Evolutionary conservation across 2,329 filamentous ascomycete species (phyloP).

Genomic region (Gaeumannomyces tritici): DNA sequence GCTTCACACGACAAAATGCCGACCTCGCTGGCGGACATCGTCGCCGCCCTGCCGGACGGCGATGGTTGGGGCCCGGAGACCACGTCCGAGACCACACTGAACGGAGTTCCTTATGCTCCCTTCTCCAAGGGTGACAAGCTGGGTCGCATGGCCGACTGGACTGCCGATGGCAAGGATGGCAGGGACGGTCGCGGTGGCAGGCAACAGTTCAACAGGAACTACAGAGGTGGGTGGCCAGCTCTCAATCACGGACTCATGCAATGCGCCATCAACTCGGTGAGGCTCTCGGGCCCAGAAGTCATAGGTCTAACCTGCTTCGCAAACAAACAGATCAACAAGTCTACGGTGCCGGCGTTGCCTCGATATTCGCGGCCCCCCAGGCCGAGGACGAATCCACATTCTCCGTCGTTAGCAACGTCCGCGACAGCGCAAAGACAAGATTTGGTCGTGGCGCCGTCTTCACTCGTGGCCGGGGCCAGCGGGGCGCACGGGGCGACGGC

Average conservation of each 20-base stretch:
- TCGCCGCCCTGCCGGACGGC: conserved; percentile 61
- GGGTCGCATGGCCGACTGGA: conserved; percentile 99
- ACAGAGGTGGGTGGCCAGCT: conserved; percentile 56
- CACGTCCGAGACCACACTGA: conserved; percentile 76
- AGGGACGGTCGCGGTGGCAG: conserved; percentile 64
- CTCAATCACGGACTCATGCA: background rate
- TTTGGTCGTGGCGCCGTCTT: conserved; percentile 88
- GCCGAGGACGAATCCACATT: conserved; percentile 96
- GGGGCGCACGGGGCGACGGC: conserved; percentile 57
- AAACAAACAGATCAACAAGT: conserved; percentile 73
- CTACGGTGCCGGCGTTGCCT: conserved; percentile 82
- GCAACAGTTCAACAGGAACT: conserved; percentile 86
- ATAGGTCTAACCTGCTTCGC: background rate
- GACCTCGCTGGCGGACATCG: conserved; percentile 44
- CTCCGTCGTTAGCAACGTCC: conserved; percentile 93
- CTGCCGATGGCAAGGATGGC: conserved; percentile 75
- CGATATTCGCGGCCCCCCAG: conserved; percentile 80
- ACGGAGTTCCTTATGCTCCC: conserved; percentile 93
- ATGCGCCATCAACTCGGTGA: background rate
- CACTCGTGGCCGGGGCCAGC: conserved; percentile 76
- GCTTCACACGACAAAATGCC: background rate
- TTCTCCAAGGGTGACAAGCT: conserved; percentile 99
- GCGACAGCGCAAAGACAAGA: conserved; percentile 75
- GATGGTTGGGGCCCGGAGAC: conserved; percentile 82
- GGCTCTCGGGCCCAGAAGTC: background rate